phyloP scores from a whole-genome alignment of 2,329 filamentous ascomycete genomes.

The Dothistroma septosporum region DNA sequence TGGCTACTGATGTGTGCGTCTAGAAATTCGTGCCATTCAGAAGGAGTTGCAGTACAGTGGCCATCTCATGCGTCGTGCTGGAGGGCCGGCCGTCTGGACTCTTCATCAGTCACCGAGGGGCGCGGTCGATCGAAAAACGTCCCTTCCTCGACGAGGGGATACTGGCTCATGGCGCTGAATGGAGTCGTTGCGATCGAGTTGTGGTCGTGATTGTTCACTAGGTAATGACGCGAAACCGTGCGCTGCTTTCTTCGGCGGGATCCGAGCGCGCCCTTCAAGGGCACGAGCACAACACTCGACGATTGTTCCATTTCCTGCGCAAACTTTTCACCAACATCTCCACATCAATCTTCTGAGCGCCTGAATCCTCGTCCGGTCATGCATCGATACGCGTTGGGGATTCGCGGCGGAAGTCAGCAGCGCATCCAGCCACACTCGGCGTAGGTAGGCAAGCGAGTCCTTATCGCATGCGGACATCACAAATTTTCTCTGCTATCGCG shows the following conservation, averaged over 20 bases:
- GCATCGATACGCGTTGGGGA: background rate
- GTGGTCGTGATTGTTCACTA: too few relatives aligned
- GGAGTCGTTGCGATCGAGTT: too few relatives aligned
- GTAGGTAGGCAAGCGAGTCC: background rate
- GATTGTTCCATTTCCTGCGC: background rate
- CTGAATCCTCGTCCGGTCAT: background rate
- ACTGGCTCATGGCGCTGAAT: too few relatives aligned
- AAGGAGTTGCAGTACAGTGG: too few relatives aligned
- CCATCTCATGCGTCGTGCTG: too few relatives aligned
- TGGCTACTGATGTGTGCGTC: too few relatives aligned
- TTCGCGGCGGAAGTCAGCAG: background rate
- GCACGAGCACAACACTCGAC: background rate
- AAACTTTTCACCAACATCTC: background rate
- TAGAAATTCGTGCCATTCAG: too few relatives aligned
- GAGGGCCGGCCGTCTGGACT: too few relatives aligned
- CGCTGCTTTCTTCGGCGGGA: background rate
- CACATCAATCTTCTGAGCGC: background rate
- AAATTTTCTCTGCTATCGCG: constrained; percentile 3
- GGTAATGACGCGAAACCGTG: too few relatives aligned
- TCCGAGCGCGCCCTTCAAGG: background rate
- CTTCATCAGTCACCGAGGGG: too few relatives aligned
- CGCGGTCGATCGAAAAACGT: too few relatives aligned
- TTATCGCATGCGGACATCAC: background rate
- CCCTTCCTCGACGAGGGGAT: too few relatives aligned
- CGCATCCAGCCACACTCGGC: background rate